A percentile compares a stretch with the other conserved stretches of the same genome.
phyloP scores from a whole-genome alignment of 352 stramenopile genomes.

The Aphanomyces invadans region DNA sequence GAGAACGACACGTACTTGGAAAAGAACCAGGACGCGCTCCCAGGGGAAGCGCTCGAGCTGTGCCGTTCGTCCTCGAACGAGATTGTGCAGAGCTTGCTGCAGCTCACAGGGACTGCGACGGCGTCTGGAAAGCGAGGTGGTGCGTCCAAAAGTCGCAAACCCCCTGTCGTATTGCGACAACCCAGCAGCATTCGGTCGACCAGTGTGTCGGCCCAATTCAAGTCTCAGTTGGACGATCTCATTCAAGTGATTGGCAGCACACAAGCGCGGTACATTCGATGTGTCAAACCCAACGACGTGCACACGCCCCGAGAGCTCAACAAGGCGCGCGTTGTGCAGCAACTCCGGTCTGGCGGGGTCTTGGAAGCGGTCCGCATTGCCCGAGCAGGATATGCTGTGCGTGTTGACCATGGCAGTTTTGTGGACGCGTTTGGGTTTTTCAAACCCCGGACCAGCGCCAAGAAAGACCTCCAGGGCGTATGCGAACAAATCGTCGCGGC shows the following conservation, averaged over 20 bases:
- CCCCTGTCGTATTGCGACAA: no score
- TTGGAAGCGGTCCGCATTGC: slow-evolving; percentile 94
- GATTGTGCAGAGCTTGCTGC: slow-evolving; percentile 51
- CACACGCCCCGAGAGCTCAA: slow-evolving; percentile 60
- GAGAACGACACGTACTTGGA: slow-evolving; percentile 73
- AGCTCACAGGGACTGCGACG: slow-evolving; percentile 28
- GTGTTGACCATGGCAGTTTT: slow-evolving; percentile 90
- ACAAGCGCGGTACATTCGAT: slow-evolving; percentile 97
- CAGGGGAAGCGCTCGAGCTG: slow-evolving; percentile 48
- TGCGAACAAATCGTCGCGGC: background rate
- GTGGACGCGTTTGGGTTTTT: slow-evolving; percentile 64
- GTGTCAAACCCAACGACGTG: slow-evolving; percentile 97
- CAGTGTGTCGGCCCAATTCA: slow-evolving; percentile 89
- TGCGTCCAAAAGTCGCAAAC: slow-evolving; percentile 20
- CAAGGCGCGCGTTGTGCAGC: slow-evolving; percentile 89
- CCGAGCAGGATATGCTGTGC: slow-evolving; percentile 92
- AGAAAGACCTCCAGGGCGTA: slow-evolving; percentile 6
- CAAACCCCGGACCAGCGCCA: slow-evolving; percentile 31
- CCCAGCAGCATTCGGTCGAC: slow-evolving; percentile 45
- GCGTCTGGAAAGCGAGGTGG: slow-evolving; percentile 34
- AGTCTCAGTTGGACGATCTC: slow-evolving; percentile 88
- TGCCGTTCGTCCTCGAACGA: slow-evolving; percentile 51
- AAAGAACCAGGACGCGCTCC: slow-evolving; percentile 80
- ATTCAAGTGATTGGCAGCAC: slow-evolving; percentile 92
- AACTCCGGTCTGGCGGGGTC: slow-evolving; percentile 95